Percentiles rank a stretch among this genome's conserved stretches.
Evolutionary conservation across 352 stramenopile species (phyloP).

Genomic region (Phytophthora lateralis): DNA sequence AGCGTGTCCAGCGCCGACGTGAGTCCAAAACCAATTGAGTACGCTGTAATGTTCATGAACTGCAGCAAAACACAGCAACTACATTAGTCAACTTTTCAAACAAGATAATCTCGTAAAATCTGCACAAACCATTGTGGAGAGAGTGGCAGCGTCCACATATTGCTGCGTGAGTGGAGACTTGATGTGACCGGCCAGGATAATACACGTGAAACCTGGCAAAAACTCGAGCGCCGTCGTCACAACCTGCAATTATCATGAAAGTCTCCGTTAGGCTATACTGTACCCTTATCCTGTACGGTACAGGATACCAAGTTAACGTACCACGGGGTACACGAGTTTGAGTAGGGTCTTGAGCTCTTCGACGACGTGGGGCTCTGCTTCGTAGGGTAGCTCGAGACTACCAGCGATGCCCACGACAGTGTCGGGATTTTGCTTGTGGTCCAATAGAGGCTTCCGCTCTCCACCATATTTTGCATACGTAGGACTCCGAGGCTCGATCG

Average conservation of each 20-base stretch:
- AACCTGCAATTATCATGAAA: conserved; percentile 13
- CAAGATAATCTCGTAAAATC: not conserved
- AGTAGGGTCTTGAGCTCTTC: conserved; percentile 54
- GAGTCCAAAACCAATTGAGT: conserved; percentile 65
- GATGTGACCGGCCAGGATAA: conserved; percentile 68
- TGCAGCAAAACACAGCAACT: conserved; percentile 10
- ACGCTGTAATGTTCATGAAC: conserved; percentile 77
- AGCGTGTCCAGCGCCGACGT: conserved; percentile 81
- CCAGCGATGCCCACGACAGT: conserved; percentile 14
- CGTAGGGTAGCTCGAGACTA: conserved; percentile 17
- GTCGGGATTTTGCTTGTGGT: conserved; percentile 5
- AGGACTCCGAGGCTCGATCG: conserved; percentile 20
- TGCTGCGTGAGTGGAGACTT: conserved; percentile 56
- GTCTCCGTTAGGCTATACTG: conserved; percentile 1
- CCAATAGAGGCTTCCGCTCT: conserved; percentile 17
- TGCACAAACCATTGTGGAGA: conserved; percentile 52
- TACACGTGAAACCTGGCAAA: conserved; percentile 54
- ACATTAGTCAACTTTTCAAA: not conserved
- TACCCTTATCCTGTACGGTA: not conserved
- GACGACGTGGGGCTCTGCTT: conserved; percentile 29
- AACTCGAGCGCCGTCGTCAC: conserved; percentile 58
- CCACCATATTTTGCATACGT: conserved; percentile 15
- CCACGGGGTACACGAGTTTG: conserved; percentile 51
- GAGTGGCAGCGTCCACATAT: conserved; percentile 59
- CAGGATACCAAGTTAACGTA: conserved; percentile 6